Conservation (phyloP, 2,329 filamentous ascomycete genomes). For the Tolypocladium capitatum region DNA sequence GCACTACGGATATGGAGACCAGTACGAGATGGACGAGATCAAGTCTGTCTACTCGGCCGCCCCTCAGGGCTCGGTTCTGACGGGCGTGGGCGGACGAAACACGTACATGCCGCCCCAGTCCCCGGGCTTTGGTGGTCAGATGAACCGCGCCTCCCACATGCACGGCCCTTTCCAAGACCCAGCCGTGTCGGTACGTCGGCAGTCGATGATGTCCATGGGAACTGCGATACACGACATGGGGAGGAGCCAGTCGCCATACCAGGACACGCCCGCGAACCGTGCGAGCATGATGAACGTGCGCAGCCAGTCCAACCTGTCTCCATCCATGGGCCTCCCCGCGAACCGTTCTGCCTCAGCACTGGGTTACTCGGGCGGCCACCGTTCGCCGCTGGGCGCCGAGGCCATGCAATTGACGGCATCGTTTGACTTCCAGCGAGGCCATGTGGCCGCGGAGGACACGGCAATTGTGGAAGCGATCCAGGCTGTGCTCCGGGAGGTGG, state of each 20-base stretch:
- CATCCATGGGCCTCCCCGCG: slow-evolving; percentile 21
- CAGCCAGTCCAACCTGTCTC: slow-evolving; percentile 33
- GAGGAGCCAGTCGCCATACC: slow-evolving; percentile 43
- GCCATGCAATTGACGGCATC: slow-evolving; percentile 37
- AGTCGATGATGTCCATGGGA: slow-evolving; percentile 59
- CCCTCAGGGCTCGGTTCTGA: slow-evolving; percentile 74
- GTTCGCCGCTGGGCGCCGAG: slow-evolving; percentile 30
- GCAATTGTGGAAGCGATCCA: slow-evolving; percentile 78
- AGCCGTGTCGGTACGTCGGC: slow-evolving; percentile 43
- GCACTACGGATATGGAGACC: slow-evolving; percentile 55
- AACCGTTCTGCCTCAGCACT: slow-evolving; percentile 31
- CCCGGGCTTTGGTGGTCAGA: slow-evolving; percentile 55
- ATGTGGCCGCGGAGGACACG: slow-evolving; percentile 59
- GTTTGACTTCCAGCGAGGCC: slow-evolving; percentile 48
- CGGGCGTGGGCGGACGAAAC: slow-evolving; percentile 62
- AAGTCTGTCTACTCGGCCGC: slow-evolving; percentile 91
- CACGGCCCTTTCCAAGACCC: slow-evolving; percentile 35
- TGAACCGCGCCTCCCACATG: slow-evolving; percentile 30
- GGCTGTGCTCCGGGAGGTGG: slow-evolving; percentile 70
- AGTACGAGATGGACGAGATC: slow-evolving; percentile 97
- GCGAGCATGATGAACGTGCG: slow-evolving; percentile 51
- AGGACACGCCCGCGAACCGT: slow-evolving; percentile 36
- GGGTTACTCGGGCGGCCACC: slow-evolving; percentile 32
- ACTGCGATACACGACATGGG: slow-evolving; percentile 29
- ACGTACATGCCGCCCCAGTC: slow-evolving; percentile 75